Evolutionary conservation across 306 rosid species (phyloP), one percentile per base, ranked within the genome.

Genomic region (Cicer cuneatum): DNA sequence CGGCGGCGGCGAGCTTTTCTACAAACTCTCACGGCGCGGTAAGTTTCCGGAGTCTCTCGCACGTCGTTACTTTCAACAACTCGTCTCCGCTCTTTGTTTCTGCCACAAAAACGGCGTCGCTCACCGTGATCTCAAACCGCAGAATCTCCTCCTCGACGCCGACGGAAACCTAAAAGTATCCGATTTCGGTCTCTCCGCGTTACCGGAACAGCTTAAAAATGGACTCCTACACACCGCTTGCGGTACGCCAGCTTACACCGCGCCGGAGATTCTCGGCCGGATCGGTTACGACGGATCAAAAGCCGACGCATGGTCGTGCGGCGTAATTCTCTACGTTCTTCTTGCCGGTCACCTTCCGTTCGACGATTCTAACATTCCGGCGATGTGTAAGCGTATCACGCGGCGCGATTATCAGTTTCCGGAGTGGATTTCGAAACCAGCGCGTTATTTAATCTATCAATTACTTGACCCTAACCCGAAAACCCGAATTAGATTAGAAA

Each of bases 221-320:
- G 97, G 91, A 2, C 66, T 89, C 56, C 96, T 93, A 6, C 96
- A 89, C 72, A 93, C 98, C 1, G 94, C 98, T 0, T 93, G 98
- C 7, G 97, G 98, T 1, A 93, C 98, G 0, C 97, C 97, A 14
- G 94, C 98, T 1, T 93, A 89, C 77, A 87, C 97, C 0, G 94
- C 97, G 1, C 98, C 98, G 13, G 97, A 93, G 86, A 85, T 93
- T 0, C 82, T 93, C 6, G 21, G 79, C 49, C 83, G 91, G 62
- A 14, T 46, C 24, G 46, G 93, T 38, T 91, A 91, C 86, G 97
- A 93, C 59, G 98, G 97, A 0, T 74, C 96, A 0, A 82, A 78
- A 24, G 97, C 97, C 7, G 98, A 93, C 39, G 97, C 92, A 0
- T 93, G 98, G 98, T 93, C 98, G 0, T 91, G 96, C 60, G 98